Evolutionary conservation across 768 basidiomycete species (phyloP).

Genomic region (Xerocomus brunneocitrinus): DNA sequence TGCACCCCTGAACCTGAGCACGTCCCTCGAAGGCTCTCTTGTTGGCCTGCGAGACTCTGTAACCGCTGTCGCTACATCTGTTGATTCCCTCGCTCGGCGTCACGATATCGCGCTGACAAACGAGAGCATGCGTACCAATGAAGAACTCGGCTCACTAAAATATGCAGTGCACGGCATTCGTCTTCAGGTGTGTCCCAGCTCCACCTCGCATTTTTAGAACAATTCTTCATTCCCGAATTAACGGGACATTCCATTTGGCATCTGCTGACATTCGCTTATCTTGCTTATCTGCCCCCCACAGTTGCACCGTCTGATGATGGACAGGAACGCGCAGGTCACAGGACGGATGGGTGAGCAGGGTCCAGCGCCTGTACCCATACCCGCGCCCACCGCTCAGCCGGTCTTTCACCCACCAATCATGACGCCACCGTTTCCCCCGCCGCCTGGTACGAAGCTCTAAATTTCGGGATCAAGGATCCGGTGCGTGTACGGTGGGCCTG

Average conservation of each 20-base stretch:
- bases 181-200: conserved; percentile 57
- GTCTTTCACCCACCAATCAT: conserved; percentile 28
- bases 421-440: conserved; percentile 27
- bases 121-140: conserved; percentile 65
- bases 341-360: conserved; percentile 35
- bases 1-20: conserved; percentile 58
- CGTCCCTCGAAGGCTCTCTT: conserved; percentile 62
- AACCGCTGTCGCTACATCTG: conserved; percentile 50
- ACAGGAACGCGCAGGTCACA: conserved; percentile 57
- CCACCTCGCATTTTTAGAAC: conserved; percentile 4
- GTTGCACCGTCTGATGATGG: conserved; percentile 74
- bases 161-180: conserved; percentile 70
- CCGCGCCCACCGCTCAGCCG: conserved; percentile 16
- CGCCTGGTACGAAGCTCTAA: conserved; percentile 31
- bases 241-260: conserved; percentile 7
- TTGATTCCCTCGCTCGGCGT: conserved; percentile 58
- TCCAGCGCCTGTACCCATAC: conserved; percentile 19
- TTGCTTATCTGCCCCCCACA: conserved; percentile 24
- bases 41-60: conserved; percentile 55
- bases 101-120: conserved; percentile 65
- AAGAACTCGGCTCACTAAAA: conserved; percentile 67
- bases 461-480: background rate
- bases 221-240: background rate
- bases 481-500: background rate
- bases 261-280: conserved; percentile 4